Conservation (phyloP, 441 rosid genomes). For the Pelargonium myrrhifolium region DNA sequence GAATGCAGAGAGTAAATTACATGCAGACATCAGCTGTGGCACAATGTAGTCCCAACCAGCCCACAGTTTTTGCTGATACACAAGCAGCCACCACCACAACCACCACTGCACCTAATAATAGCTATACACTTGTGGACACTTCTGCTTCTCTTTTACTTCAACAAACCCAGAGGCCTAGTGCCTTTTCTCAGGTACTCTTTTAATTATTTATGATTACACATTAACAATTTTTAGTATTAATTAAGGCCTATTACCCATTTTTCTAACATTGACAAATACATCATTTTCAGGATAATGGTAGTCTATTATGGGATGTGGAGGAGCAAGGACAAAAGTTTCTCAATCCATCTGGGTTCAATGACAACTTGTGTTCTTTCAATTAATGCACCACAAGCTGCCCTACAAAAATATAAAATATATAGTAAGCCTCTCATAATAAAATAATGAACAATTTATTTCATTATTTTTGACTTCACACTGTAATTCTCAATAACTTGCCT, state of each 20-base stretch:
- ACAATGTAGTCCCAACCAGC: constrained; percentile 32
- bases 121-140: background rate
- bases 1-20: constrained; percentile 28
- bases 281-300: constrained; percentile 5
- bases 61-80: constrained; percentile 35
- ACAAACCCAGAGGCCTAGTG: background rate
- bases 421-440: background rate
- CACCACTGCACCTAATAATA: constrained; percentile 13
- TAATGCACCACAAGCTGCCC: constrained; percentile 5
- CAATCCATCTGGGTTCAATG: constrained; percentile 4
- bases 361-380: constrained; percentile 7
- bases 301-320: constrained; percentile 2
- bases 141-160: background rate
- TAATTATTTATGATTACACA: background rate
- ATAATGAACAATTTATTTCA: too few species aligned
- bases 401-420: background rate
- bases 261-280: background rate
- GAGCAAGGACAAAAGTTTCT: constrained; percentile 5
- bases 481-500: background rate
- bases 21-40: constrained; percentile 25
- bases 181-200: background rate
- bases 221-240: too few species aligned
- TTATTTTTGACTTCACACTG: background rate
- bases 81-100: constrained; percentile 21
- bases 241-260: too few species aligned